These are phyloP conservation scores for Hylodesmum podocarpum DNA, from an alignment of 306 rosid species.

Conservation along the genomic window DNA sequence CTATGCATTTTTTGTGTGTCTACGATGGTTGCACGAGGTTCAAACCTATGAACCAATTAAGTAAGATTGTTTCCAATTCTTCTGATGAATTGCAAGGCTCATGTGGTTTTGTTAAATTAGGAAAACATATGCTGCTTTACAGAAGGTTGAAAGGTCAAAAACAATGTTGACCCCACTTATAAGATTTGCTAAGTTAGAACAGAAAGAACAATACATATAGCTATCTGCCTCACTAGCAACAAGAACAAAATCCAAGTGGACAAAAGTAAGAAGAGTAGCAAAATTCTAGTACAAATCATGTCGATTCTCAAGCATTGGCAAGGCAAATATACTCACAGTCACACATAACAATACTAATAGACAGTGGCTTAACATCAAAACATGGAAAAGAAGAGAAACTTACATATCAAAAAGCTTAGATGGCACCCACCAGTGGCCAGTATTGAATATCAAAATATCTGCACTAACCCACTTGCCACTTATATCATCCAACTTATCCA, in stretches of 20 bases:
- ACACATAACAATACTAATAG: background rate
- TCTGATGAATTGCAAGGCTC: background rate
- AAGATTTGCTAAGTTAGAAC: conserved; percentile 18
- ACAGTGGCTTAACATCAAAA: background rate
- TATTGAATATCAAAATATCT: conserved; percentile 81
- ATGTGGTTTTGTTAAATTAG: background rate
- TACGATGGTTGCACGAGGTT: too few species aligned
- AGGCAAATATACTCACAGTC: conserved; percentile 7
- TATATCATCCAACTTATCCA: conserved; percentile 72
- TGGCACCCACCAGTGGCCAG: conserved; percentile 99
- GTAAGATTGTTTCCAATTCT: background rate
- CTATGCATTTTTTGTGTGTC: too few species aligned
- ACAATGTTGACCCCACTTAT: background rate
- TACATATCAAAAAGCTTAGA: conserved; percentile 73
- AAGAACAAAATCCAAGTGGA: background rate
- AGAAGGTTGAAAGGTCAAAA: too few species aligned
- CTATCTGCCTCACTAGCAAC: background rate
- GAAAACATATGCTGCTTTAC: background rate
- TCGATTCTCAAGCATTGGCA: background rate
- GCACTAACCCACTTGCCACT: conserved; percentile 73
- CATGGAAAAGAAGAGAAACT: conserved; percentile 41
- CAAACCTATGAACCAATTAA: background rate
- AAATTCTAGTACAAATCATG: conserved; percentile 3
- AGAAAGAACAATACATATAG: background rate
- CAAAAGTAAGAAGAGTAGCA: background rate